A percentile compares a stretch with the other conserved stretches of the same genome.
These are phyloP conservation scores for Isoetes taiwanensis DNA, from an alignment of 75 land plant genomes.

Conservation along the genomic window DNA sequence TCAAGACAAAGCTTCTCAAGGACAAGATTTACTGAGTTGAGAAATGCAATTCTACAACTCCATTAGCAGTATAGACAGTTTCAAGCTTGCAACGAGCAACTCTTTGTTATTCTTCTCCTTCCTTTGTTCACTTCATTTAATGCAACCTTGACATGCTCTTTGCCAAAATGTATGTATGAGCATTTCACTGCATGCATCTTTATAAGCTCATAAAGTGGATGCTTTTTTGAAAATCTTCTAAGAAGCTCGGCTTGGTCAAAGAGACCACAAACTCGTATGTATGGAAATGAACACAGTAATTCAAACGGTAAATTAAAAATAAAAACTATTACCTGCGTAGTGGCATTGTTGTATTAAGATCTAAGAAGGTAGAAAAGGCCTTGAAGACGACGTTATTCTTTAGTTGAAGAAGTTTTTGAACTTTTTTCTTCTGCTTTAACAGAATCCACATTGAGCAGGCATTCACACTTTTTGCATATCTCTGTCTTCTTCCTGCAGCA, in stretches of 20 bases:
- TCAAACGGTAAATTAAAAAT: not conserved
- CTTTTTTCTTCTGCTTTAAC: constrained; percentile 57
- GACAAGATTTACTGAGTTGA: constrained; percentile 61
- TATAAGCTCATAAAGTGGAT: constrained; percentile 58
- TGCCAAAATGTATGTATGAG: constrained; percentile 43
- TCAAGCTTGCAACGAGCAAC: constrained; percentile 18
- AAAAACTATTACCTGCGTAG: constrained; percentile 27
- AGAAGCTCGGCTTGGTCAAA: constrained; percentile 66
- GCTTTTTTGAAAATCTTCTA: constrained; percentile 45
- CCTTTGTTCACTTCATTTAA: constrained; percentile 14
- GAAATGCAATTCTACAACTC: not conserved
- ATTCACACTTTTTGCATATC: constrained; percentile 30
- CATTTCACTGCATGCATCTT: constrained; percentile 45
- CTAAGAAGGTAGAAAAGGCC: constrained; percentile 28
- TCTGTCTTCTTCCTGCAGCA: constrained; percentile 37
- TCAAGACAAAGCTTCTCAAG: constrained; percentile 82
- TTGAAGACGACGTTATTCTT: constrained; percentile 67
- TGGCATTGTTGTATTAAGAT: constrained; percentile 25
- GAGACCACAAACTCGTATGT: too few relatives aligned
- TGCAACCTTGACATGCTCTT: constrained; percentile 44
- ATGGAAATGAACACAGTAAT: not conserved
- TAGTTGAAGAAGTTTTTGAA: constrained; percentile 57
- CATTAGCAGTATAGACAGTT: constrained; percentile 29
- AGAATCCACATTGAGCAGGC: constrained; percentile 39
- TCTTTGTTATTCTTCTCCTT: constrained; percentile 20